A percentile compares a stretch with the other conserved stretches of the same genome.
phyloP scores from a whole-genome alignment of 805 yeast genomes.

The Pichia sporocuriosa region DNA sequence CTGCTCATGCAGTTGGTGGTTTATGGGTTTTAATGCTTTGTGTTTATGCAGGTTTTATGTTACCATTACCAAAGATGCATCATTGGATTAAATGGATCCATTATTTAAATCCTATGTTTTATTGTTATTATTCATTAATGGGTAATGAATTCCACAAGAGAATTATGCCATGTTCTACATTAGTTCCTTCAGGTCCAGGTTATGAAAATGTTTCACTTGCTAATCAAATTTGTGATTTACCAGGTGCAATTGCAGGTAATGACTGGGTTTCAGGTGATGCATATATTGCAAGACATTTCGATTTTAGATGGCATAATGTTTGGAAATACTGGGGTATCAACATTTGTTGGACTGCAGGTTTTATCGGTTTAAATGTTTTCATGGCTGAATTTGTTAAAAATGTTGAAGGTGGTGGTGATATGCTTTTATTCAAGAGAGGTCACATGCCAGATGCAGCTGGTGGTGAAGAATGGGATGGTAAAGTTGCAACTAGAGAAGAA shows the following conservation, averaged over 20 bases:
- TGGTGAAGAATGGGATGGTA: slow-evolving; percentile 39
- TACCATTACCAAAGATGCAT: slow-evolving; percentile 38
- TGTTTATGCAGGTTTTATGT: slow-evolving; percentile 48
- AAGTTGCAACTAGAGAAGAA: slow-evolving; percentile 26
- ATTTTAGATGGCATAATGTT: slow-evolving; percentile 34
- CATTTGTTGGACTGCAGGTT: slow-evolving; percentile 40
- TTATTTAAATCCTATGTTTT: slow-evolving; percentile 41
- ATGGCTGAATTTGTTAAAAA: slow-evolving; percentile 30
- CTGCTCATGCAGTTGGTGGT: slow-evolving; percentile 53
- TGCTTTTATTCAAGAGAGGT: slow-evolving; percentile 40
- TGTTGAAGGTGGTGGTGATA: slow-evolving; percentile 29
- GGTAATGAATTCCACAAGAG: slow-evolving; percentile 51
- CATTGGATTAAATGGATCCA: slow-evolving; percentile 57
- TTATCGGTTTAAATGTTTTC: slow-evolving; percentile 28
- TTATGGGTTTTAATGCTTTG: slow-evolving; percentile 48
- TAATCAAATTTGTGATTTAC: slow-evolving; percentile 42
- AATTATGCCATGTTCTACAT: slow-evolving; percentile 42
- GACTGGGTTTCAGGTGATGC: slow-evolving; percentile 29
- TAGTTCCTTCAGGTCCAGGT: slow-evolving; percentile 50
- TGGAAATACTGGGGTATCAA: slow-evolving; percentile 45
- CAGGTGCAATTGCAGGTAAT: slow-evolving; percentile 37
- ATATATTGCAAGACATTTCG: slow-evolving; percentile 30
- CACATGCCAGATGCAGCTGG: slow-evolving; percentile 22
- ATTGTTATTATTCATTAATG: slow-evolving; percentile 47
- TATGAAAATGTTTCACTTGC: slow-evolving; percentile 37